Base-by-base conservation (phyloP, 768 basidiomycete species). In the Sutorius australiensis region DNA sequence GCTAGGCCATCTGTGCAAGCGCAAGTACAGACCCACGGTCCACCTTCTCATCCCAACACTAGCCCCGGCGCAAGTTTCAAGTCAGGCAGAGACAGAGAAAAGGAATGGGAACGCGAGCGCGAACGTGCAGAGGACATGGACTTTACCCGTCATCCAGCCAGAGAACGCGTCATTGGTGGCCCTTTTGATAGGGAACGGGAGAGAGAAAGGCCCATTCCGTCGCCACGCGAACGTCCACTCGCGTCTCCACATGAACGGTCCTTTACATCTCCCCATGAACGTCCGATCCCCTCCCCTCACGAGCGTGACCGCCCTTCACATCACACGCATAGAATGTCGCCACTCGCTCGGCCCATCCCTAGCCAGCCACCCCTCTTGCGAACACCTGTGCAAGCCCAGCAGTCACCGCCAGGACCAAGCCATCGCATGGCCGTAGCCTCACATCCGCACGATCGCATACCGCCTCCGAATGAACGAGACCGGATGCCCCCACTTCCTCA, bases 51-150 rank as follows among this genome's bases (percentile, higher is more conserved):
- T 46, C 60, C 60, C 17, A 54, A 40, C 46, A 57, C 67, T n/a
- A 67, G 58, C 36, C 54, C 65, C 3, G 54, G 63, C 8, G 28
- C 55, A 21, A 53, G 17, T 16, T 56, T 67, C 56, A 67, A 56
- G 17, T 28, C 63, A 7, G 59, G 48, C 5, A 67, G 67, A 44
- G 66, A 69, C 1, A 57, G 61, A 46, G 66, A 67, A 36, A 57
- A 57, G 16, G 68, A 69, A 1, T 62, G 66, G 56, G 67, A 66
- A 19, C 62, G 65, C 11, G 64, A 67, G 5, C 66, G 67, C 21
- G 65, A 67, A 48, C 67, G 67, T 41, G 52, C 57, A 17, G 64
- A 68, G 17, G 66, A 67, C 14, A 64, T 68, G 54, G 67, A 68
- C 5, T 16, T 53, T 16, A 65, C 58, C 2, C 67, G 65, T 32